Base-by-base conservation (phyloP, 2,329 filamentous ascomycete genomes). In the Fusarium equiseti region DNA sequence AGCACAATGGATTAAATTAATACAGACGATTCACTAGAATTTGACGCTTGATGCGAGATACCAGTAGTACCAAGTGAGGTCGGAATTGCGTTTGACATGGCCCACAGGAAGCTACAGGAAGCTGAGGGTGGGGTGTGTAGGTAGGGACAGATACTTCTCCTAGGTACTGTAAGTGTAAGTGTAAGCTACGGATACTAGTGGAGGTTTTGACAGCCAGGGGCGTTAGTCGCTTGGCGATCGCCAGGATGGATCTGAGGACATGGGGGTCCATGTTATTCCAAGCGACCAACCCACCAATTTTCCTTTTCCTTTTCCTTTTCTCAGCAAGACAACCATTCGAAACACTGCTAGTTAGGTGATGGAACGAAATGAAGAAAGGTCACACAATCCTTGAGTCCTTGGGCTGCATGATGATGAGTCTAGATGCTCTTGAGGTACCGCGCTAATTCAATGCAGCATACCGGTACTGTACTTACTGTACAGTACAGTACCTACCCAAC, bases 151-250 rank as follows among this genome's bases (percentile, higher is more conserved):
- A 18, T 38, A 26, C 26, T 8, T 26, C 26, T 26, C 26, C 26
- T 26, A 26, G 13, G 11, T 29, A 29, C 11, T 38, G 16, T 38
- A 18, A 38, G 32, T 38, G 18, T n/a, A 31, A 31, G 29, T 31
- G 29, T 35, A 11, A n/a, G 35, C 35, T 38, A 38, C 35, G 35
- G 35, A 38, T 38, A 38, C 18, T 38, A 26, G 49, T 20, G 16
- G 20, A 22, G 27, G 9, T 13, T n/a, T 29, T 29, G 38, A 38
- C 29, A 31, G n/a, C 18, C 13, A 22, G 24, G 38, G 45, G 35
- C 16, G 58, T 65, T 64, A 53, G n/a, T 13, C 12, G 26, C 63
- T 53, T 59, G 60, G 63, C 53, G 53, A 65, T 46, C 26, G 20
- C 38, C 8, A 26, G 18, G 27, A 22, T 27, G 20, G 32, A 22